A percentile compares a stretch with the other conserved stretches of the same genome.
Conservation (phyloP, 2,329 filamentous ascomycete genomes). For the Hypocreales sp. region DNA sequence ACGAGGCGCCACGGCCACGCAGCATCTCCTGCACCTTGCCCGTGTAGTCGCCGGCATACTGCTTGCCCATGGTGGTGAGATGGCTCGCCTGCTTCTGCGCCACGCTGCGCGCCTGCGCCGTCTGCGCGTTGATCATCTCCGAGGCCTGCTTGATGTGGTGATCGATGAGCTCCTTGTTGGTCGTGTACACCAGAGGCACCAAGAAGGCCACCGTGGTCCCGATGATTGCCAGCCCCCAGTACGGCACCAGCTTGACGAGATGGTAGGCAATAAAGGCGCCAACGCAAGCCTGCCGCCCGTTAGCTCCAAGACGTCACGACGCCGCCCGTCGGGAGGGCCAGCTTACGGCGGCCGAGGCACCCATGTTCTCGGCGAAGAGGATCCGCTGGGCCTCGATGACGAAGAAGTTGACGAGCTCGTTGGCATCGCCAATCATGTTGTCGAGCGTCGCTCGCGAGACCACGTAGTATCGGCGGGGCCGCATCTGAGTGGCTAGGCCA, state of each 20-base stretch:
- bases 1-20: constrained; percentile 29
- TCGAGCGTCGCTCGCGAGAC: constrained; percentile 48
- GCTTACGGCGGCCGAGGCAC: constrained; percentile 43
- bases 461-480: constrained; percentile 53
- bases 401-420: constrained; percentile 58
- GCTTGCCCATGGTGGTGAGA: constrained; percentile 47
- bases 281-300: constrained; percentile 33
- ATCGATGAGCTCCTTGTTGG: constrained; percentile 57
- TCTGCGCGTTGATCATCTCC: constrained; percentile 45
- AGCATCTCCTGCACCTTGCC: constrained; percentile 52
- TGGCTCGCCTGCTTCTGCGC: constrained; percentile 49
- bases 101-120: constrained; percentile 43
- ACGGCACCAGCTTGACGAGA: constrained; percentile 53
- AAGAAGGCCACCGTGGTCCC: constrained; percentile 44
- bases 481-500: constrained; percentile 48
- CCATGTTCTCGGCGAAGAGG: constrained; percentile 51
- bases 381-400: constrained; percentile 55
- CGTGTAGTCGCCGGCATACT: constrained; percentile 53
- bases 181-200: constrained; percentile 46
- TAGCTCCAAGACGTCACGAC: constrained; percentile 3
- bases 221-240: constrained; percentile 52
- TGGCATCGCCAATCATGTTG: constrained; percentile 43
- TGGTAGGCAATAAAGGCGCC: constrained; percentile 50
- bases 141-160: constrained; percentile 41
- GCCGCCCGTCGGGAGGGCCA: background rate